Conservation (phyloP, 2,329 filamentous ascomycete genomes). For the Xylaria sp. region DNA sequence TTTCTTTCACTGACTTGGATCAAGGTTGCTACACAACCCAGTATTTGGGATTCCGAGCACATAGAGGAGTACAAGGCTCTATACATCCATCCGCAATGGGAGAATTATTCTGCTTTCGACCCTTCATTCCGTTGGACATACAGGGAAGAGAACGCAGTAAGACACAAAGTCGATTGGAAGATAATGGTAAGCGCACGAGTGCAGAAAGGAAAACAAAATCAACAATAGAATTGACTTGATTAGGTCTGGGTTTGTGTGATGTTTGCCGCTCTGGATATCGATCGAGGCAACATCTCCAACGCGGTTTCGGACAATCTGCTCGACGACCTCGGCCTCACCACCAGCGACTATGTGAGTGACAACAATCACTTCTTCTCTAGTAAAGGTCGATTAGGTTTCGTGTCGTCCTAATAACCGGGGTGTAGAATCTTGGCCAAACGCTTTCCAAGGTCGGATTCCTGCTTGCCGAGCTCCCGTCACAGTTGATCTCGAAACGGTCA, state of each 20-base stretch:
- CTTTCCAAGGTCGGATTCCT: slow-evolving; percentile 44
- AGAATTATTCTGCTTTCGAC: slow-evolving; percentile 51
- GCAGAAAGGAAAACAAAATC: neutral
- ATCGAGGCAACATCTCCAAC: slow-evolving; percentile 44
- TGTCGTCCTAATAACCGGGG: slow-evolving; percentile 19
- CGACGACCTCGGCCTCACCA: slow-evolving; percentile 44
- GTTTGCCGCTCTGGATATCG: slow-evolving; percentile 43
- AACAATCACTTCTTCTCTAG: neutral
- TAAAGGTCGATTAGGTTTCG: slow-evolving; percentile 1
- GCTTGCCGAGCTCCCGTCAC: slow-evolving; percentile 39
- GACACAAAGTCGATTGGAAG: slow-evolving; percentile 52
- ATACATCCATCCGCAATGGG: slow-evolving; percentile 52
- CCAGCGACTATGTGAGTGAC: slow-evolving; percentile 46
- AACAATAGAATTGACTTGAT: slow-evolving; percentile 21
- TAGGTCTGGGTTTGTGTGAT: slow-evolving; percentile 48
- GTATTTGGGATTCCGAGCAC: slow-evolving; percentile 52
- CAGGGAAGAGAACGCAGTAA: slow-evolving; percentile 49
- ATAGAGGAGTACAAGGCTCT: slow-evolving; percentile 50
- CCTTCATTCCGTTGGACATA: slow-evolving; percentile 51
- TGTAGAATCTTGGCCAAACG: slow-evolving; percentile 48
- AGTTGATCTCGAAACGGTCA: slow-evolving; percentile 44
- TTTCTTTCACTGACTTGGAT: slow-evolving; percentile 31
- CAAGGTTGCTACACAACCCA: slow-evolving; percentile 51
- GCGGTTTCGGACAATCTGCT: slow-evolving; percentile 52
- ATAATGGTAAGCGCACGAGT: slow-evolving; percentile 48